Conservation (phyloP, 805 yeast genomes). For the Starmerella vitae region DNA sequence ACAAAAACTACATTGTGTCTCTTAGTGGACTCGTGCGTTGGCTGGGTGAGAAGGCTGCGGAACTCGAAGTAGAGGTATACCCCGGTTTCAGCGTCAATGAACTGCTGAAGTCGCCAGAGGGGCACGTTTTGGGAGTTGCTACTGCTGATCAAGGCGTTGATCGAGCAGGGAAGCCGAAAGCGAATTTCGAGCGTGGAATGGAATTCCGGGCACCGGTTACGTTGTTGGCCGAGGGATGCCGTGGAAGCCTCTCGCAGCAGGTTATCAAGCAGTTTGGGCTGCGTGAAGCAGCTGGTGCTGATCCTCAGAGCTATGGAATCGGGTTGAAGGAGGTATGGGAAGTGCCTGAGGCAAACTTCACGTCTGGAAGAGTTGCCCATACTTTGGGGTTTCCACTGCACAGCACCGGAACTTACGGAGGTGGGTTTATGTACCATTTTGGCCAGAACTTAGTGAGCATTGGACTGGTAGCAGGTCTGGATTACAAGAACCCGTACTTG, state of each 20-base stretch:
- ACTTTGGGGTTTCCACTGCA: constrained; percentile 83
- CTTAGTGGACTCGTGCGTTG: constrained; percentile 68
- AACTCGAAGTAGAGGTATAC: constrained; percentile 82
- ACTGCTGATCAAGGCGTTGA: constrained; percentile 85
- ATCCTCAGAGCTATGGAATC: constrained; percentile 81
- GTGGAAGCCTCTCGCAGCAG: constrained; percentile 79
- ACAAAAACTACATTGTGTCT: constrained; percentile 73
- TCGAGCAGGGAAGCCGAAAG: constrained; percentile 62
- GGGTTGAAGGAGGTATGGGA: constrained; percentile 98
- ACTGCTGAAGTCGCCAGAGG: constrained; percentile 46
- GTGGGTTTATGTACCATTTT: constrained; percentile 94
- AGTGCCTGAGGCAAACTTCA: constrained; percentile 67
- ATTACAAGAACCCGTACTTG: constrained; percentile 85
- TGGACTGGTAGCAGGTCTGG: constrained; percentile 90
- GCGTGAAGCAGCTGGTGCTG: constrained; percentile 39
- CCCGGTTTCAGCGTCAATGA: constrained; percentile 82
- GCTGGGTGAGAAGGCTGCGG: constrained; percentile 81
- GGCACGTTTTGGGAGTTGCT: constrained; percentile 71
- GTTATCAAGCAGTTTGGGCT: constrained; percentile 55
- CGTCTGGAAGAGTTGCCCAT: constrained; percentile 70
- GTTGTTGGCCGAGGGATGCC: constrained; percentile 95
- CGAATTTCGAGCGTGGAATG: constrained; percentile 89
- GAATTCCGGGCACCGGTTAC: constrained; percentile 86
- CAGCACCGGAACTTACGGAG: constrained; percentile 68
- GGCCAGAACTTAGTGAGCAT: constrained; percentile 85